Percentiles rank a stretch among this genome's conserved stretches.
phyloP scores from a whole-genome alignment of 2,329 filamentous ascomycete genomes.

The Samsoniella hepiali region DNA sequence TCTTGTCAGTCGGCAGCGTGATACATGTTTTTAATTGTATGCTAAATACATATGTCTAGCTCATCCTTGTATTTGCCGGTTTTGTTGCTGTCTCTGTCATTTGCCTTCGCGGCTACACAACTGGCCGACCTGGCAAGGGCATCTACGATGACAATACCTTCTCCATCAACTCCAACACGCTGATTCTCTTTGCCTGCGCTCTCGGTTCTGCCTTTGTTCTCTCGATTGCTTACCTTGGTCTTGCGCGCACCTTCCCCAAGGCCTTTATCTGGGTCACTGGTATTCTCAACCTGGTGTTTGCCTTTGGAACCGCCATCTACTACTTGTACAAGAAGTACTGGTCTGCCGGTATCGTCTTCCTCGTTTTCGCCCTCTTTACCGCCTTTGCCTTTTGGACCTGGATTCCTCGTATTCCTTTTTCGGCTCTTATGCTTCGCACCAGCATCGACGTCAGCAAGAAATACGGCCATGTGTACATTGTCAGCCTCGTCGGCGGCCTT shows the following conservation, averaged over 20 bases:
- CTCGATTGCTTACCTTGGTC: slow-evolving; percentile 72
- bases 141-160: slow-evolving; percentile 73
- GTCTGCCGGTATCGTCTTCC: slow-evolving; percentile 81
- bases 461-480: slow-evolving; percentile 81
- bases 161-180: slow-evolving; percentile 73
- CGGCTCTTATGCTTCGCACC: slow-evolving; percentile 82
- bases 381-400: slow-evolving; percentile 83
- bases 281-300: slow-evolving; percentile 80
- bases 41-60: slow-evolving; percentile 38
- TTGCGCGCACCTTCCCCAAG: slow-evolving; percentile 76
- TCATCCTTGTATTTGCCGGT: slow-evolving; percentile 67
- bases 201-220: slow-evolving; percentile 70
- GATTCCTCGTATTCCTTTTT: slow-evolving; percentile 89
- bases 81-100: slow-evolving; percentile 75
- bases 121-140: slow-evolving; percentile 61
- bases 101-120: slow-evolving; percentile 69
- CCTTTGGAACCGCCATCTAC: slow-evolving; percentile 81
- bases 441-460: slow-evolving; percentile 79
- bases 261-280: slow-evolving; percentile 91
- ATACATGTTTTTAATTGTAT: not conserved
- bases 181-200: slow-evolving; percentile 80
- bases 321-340: slow-evolving; percentile 76
- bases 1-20: not conserved
- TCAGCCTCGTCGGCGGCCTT: slow-evolving; percentile 80
- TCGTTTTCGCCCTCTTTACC: slow-evolving; percentile 76